Evolutionary conservation across 2,329 filamentous ascomycete species (phyloP), one percentile per base, ranked within the genome.

Genomic region (Monosporascus sp.): DNA sequence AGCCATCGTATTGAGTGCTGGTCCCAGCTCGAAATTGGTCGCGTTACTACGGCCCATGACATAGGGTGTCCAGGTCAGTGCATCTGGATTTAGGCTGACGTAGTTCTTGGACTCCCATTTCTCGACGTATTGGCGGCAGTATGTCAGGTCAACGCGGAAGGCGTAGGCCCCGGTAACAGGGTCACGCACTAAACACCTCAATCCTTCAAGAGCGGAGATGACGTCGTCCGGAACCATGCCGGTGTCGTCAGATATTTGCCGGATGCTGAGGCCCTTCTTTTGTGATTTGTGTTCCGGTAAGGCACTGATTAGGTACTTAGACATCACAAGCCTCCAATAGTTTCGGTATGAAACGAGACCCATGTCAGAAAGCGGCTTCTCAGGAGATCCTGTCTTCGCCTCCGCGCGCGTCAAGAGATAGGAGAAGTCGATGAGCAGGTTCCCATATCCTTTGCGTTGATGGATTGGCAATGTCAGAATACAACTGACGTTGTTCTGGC

Each of bases 341-440:
- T 96, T 97, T 45, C 94, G 85, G 68, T 99, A 99, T 2, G 93
- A 97, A 4, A 97, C 93, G 40, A 99, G 74, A 3, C 94, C 94
- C 91, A 99, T 97, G 67, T 99, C 94, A 0, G 94, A 97, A 3
- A 99, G 79, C 0, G 94, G 94, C 71, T 99, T 99, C 70, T 99
- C 94, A 0, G 94, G 94, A 1, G 93, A 97, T 9, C 94, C 94
- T 0, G 91, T 95, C 71, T 97, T 96, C 63, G 87, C 83, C 72
- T 99, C 94, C 1, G 95, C 90, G 50, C 91, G 85, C 0, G 95
- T 97, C 47, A 99, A 82, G 7, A 99, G 85, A 67, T 99, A 99
- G 1, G 94, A 99, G 69, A 99, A 99, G 68, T 99, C 94, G 63
- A 99, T 99, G 47, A 99, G 81, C 22, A 97, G 85, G 65, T 97